Base-by-base conservation (phyloP, 352 stramenopile genomes). In the Globisporangium parvum region DNA sequence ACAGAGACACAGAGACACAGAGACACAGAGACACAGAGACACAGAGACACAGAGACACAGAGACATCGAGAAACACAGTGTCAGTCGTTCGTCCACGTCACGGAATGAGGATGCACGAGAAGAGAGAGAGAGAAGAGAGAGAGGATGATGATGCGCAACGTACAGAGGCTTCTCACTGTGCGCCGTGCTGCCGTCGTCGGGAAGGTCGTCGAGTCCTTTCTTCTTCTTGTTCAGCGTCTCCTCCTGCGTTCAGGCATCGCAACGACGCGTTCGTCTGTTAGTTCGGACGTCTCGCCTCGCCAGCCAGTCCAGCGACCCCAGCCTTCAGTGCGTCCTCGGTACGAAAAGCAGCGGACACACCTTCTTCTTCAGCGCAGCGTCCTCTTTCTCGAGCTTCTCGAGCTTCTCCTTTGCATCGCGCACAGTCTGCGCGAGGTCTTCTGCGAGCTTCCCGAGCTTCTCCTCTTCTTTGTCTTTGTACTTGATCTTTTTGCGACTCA, bases 401-500 rank as follows among this genome's bases (percentile, higher is more conserved):
- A 95, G 67, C 33, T 85, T 84, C 40, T 95, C 85, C 53, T 93
- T 95, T 1, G 80, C 69, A 6, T 69, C 44, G 10, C 81, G 77
- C 21, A 95, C 80, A 0, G 80, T 91, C 56, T 90, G 72, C n/a
- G 73, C 80, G 10, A 92, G 69, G 53, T 93, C 72, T 51, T 95
- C 85, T 0, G 85, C 85, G 0, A 95, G 62, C 47, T 75, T 84
- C 20, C 85, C 85, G 18, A 95, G 69, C 44, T 84, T 95, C 47
- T 95, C 85, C 44, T 95, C 85, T 49, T 95, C 85, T 53, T 92
- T 88, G 57, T 93, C 85, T 65, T 93, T 92, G 65, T 93, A 95
- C 66, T 91, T 91, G 71, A 95, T 75, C 62, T 95, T 95, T 67
- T 91, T 88, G 51, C 77, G 72, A 47, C 82, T 93, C 9, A 92